Base-by-base conservation (phyloP, 2,329 filamentous ascomycete species). In the Aspergillus proliferans region DNA sequence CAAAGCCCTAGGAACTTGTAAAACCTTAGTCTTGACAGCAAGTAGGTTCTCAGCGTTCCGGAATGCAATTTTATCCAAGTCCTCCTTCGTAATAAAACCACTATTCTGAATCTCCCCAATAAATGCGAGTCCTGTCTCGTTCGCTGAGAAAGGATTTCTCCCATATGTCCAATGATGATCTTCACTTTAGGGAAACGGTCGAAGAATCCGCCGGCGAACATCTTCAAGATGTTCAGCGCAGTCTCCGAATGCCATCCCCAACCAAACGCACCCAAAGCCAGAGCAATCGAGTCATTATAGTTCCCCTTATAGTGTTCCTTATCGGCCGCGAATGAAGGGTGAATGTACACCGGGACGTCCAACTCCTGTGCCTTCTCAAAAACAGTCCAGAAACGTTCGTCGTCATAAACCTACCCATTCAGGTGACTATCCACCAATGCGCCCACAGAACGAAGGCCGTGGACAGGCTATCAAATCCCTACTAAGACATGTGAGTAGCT, bases 141-240 rank as follows among this genome's bases (percentile, higher is more conserved):
- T 80, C 44, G 65, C 66, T 40, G 71, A 71, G 45, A 82, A 81
- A 0, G 80, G 81, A 54, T 68, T 65, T 76, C 74, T 22, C 76
- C 71, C 68, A 78, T 71, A 62, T 81, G 77, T 0, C 76, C 76
- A 28, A 81, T 60, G 3, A 83, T 66, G 43, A 84, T 67, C 57
- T 82, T 81, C 7, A 84, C 58, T 18, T 59, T 64, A 0, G 79
- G 79, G 40, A 75, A 76, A 3, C 69, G 64, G 58, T 83, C 80
- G 52, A 84, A 84, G 1, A 82, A 56, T 1, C 79, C 78, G 0
- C 70, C 65, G 1, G 76, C 73, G 54, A 72, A 82, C 2, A 84
- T 68, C 10, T 57, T 52, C 6, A 74, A 52, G 2, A 72, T 51
- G 47, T 70, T 69, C 10, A 65, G 51, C 0, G 57, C 69, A 0